Evolutionary conservation across 345 rosid species (phyloP).

Genomic region (Sonneratia caseolaris): DNA sequence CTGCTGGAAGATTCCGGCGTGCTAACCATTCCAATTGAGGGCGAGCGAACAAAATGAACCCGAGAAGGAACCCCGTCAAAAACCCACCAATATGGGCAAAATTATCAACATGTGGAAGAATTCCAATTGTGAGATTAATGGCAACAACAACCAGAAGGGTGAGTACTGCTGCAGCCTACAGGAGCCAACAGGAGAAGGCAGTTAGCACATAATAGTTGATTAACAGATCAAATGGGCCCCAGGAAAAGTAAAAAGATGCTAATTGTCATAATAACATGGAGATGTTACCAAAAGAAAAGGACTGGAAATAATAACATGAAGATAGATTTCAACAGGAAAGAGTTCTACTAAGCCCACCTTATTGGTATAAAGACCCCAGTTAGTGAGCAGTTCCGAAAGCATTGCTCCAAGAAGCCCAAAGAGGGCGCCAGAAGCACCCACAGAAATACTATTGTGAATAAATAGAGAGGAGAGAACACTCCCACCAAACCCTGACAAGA

Average conservation of each 20-base stretch:
- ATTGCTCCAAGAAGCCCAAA: constrained; percentile 96
- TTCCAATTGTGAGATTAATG: constrained; percentile 66
- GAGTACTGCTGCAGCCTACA: constrained; percentile 69
- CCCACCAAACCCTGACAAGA: constrained; percentile 72
- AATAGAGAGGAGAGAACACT: constrained; percentile 67
- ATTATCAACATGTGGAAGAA: constrained; percentile 86
- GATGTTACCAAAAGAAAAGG: neutral
- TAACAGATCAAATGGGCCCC: neutral
- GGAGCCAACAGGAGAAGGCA: neutral
- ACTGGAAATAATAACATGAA: neutral
- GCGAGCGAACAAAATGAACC: constrained; percentile 72
- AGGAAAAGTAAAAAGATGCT: neutral
- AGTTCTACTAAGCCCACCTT: constrained; percentile 35
- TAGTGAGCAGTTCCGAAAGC: constrained; percentile 83
- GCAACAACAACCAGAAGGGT: constrained; percentile 63
- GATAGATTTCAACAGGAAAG: neutral
- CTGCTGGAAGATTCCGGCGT: constrained; percentile 31
- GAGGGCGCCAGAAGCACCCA: constrained; percentile 95
- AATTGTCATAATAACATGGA: too few relatives aligned
- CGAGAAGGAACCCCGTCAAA: constrained; percentile 72
- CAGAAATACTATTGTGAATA: constrained; percentile 51
- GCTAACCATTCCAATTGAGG: constrained; percentile 76
- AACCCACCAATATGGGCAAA: constrained; percentile 92
- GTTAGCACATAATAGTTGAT: constrained; percentile 1
- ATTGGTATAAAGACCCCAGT: constrained; percentile 78